phyloP scores from a whole-genome alignment of 331 rosid genomes.

The Cydonia oblonga region DNA sequence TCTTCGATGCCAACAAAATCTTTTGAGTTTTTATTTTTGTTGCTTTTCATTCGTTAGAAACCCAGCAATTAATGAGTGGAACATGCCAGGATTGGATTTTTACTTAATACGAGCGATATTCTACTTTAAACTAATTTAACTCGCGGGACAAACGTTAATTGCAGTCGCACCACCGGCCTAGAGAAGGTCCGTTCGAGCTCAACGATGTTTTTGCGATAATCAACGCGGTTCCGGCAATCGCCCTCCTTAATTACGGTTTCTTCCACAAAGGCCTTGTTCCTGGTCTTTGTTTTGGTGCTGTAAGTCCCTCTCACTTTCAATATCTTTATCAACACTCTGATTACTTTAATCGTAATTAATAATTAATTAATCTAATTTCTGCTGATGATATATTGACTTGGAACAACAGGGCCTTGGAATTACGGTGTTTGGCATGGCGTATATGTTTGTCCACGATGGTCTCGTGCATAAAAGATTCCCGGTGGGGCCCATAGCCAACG shows the following conservation, averaged over 20 bases:
- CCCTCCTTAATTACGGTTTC: constrained; percentile 79
- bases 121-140: no score
- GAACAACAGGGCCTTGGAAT: constrained; percentile 80
- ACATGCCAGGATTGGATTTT: no score
- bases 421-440: constrained; percentile 95
- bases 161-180: constrained; percentile 92
- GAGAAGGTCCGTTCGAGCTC: constrained; percentile 93
- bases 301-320: constrained; percentile 20
- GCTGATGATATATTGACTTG: constrained; percentile 5
- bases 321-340: constrained; percentile 14
- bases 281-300: constrained; percentile 96
- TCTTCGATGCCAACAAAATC: no score
- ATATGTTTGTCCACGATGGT: constrained; percentile 98
- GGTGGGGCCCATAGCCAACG: constrained; percentile 96
- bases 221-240: constrained; percentile 94
- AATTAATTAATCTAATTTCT: background rate
- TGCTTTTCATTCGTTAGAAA: no score
- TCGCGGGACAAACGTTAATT: background rate
- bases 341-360: constrained; percentile 21
- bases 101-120: background rate
- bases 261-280: constrained; percentile 84
- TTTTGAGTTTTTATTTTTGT: no score
- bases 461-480: constrained; percentile 92
- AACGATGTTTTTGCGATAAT: constrained; percentile 89
- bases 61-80: no score